phyloP scores from a whole-genome alignment of 495 filamentous ascomycete genomes.

The Schizothecium vesticola region DNA sequence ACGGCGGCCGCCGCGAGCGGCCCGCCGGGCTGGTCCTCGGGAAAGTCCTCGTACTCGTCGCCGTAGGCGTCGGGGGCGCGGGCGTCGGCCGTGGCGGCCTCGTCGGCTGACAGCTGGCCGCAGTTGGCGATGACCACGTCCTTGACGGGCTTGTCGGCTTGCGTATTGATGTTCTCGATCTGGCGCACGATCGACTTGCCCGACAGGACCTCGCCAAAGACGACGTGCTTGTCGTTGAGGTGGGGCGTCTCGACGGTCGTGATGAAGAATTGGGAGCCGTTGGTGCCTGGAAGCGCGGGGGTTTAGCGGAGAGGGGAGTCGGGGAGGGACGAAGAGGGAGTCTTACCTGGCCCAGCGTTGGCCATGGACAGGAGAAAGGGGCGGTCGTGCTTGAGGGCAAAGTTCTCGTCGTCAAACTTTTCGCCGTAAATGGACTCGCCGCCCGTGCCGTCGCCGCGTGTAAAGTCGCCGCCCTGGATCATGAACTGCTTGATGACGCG shows the following conservation, averaged over 20 bases:
- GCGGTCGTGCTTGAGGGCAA: slow-evolving; percentile 85
- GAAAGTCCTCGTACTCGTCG: slow-evolving; percentile 94
- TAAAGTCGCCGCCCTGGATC: slow-evolving; percentile 99
- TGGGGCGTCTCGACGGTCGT: slow-evolving; percentile 92
- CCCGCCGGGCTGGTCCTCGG: slow-evolving; percentile 65
- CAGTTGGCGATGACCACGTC: slow-evolving; percentile 77
- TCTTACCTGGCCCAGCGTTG: slow-evolving; percentile 84
- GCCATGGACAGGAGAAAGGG: slow-evolving; percentile 97
- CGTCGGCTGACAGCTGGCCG: slow-evolving; percentile 72
- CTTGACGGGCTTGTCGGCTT: slow-evolving; percentile 70
- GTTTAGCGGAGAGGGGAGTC: background rate
- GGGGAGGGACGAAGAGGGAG: background rate
- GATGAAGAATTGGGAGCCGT: slow-evolving; percentile 97
- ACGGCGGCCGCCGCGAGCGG: slow-evolving; percentile 57
- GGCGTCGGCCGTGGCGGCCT: slow-evolving; percentile 54
- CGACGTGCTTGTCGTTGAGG: slow-evolving; percentile 94
- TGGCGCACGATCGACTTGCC: slow-evolving; percentile 88
- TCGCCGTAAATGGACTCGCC: slow-evolving; percentile 97
- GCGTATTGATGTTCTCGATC: slow-evolving; percentile 80
- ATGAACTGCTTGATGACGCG: slow-evolving; percentile 98
- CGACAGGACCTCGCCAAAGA: slow-evolving; percentile 91
- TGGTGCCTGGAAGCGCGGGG: slow-evolving; percentile 55
- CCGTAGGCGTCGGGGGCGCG: slow-evolving; percentile 72
- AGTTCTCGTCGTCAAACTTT: slow-evolving; percentile 98
- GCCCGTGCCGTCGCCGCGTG: slow-evolving; percentile 85